Evolutionary conservation across 1,284 basidiomycete species (phyloP), one percentile per base, ranked within the genome.

Genomic region (Apiotrichum domesticum): DNA sequence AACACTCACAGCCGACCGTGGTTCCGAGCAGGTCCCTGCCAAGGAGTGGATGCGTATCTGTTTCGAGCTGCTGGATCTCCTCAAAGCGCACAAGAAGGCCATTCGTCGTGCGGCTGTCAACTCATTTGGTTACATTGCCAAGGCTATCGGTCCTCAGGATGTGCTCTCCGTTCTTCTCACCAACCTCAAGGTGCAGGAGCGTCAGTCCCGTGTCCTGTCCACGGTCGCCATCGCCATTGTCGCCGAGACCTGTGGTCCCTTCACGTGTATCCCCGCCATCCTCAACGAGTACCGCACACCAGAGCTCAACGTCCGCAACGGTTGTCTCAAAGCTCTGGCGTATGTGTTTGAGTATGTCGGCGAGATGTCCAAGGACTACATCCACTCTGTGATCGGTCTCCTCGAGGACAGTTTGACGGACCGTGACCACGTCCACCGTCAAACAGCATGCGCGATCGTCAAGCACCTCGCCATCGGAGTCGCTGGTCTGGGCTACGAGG

Each of bases 31-130:
- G 62, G 96, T 98, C 0, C 93, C 93, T 34, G 95, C 96, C 29
- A 85, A 95, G 71, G 96, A 98, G 78, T 98, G 95, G 95, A 98
- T 99, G 96, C 87, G 96, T 70, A 99, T 99, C 75, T 98, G 96
- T 75, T 98, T 98, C 77, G 96, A 99, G 76, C 80, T 99, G 42
- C 83, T 99, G 50, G 96, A 98, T 71, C 81, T 99, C 44, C 83
- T 99, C 68, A 98, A 98, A 76, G 96, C 96, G 7, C 96, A 99
- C 80, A 98, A 98, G 81, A 97, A 97, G 79, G 94, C 90, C 40
- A 98, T 98, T 70, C 88, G 96, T 56, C 90, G 95, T 75, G 96
- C 96, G 0, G 94, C 95, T 14, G 95, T 98, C 78, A 98, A 98
- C 80, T 97, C 94, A 3, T 98, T 99, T 66, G 96, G 96, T 68